Evolutionary conservation across 192 early-diverging fungal species (phyloP), one percentile per base, ranked within the genome.

Genomic region (Coemansia sp.): DNA sequence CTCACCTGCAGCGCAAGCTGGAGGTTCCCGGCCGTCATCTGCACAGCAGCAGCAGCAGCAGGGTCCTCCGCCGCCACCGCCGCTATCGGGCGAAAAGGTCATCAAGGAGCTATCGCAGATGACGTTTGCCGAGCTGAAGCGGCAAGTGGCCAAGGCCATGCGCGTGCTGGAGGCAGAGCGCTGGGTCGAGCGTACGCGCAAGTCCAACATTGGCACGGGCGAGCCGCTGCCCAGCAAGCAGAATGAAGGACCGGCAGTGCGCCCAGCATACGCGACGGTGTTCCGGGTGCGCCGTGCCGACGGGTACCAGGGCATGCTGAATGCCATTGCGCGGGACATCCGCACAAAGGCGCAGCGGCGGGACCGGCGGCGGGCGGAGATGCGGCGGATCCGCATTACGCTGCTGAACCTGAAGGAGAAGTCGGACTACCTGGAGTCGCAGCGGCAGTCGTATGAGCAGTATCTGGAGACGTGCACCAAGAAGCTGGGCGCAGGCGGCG

Each of bases 221-320:
- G 51, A 45, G 44, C 12, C 40, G 47, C 43, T 45, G 40, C 40
- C 31, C 12, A 32, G 31, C 43, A 46, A 54, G 28, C 23, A 41
- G 21, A 42, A 14, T 12, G 30, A 42, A 37, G 11, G 49, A 14
- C 23, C 48, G 48, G 57, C 53, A 14, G 60, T 61, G 48, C 64
- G 65, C 11, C 76, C 69, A 11, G 74, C 74, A 12, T 77, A 77
- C 45, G 74, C 66, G 30, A 51, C 47, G 2, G 74, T 70, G 47
- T 79, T 79, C 70, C 69, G 76, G 20, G 70, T 79, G 48, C 61
- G 76, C 44, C 78, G 85, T 21, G 64, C 66, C 44, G 88, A 95
- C 64, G 82, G 87, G 23, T 99, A 96, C 78, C 95, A 97, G 74
- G 89, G 86, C 40, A 88, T 97, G 82, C 79, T 99, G 30, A 94